Conservation (phyloP, 495 filamentous ascomycete genomes). For the Ramalina intermedia region DNA sequence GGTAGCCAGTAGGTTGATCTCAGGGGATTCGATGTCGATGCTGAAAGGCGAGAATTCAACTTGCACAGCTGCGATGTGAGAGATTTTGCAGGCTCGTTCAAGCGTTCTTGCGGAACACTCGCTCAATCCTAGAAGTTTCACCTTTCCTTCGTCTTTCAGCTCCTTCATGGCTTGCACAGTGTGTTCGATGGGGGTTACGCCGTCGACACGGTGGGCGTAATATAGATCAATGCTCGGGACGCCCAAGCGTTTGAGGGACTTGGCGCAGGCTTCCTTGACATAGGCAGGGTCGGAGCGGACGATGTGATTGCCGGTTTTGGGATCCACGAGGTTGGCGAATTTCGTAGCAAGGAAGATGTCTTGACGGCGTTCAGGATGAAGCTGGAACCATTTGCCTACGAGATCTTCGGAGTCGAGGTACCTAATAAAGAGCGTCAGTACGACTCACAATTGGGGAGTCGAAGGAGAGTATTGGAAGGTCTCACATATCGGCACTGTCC, state of each 20-base stretch:
- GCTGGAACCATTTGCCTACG: constrained; percentile 30
- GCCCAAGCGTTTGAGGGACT: constrained; percentile 28
- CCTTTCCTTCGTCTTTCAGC: constrained; percentile 36
- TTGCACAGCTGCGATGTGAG: constrained; percentile 41
- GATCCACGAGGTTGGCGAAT: constrained; percentile 26
- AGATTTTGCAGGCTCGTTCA: constrained; percentile 40
- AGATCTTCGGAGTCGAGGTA: constrained; percentile 23
- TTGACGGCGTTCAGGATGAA: constrained; percentile 31
- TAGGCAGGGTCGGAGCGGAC: constrained; percentile 30
- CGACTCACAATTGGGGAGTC: not conserved
- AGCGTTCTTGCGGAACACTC: constrained; percentile 44
- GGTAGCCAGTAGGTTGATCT: constrained; percentile 35
- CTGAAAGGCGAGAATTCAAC: constrained; percentile 34
- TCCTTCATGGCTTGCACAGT: constrained; percentile 34
- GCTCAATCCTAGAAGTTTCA: constrained; percentile 35
- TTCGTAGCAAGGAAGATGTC: constrained; percentile 44
- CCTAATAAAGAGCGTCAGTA: constrained; percentile 1
- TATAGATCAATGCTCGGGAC: constrained; percentile 25
- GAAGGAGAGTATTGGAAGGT: not conserved
- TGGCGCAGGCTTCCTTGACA: constrained; percentile 28
- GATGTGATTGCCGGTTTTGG: constrained; percentile 7
- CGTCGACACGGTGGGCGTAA: constrained; percentile 25
- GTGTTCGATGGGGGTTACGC: constrained; percentile 32
- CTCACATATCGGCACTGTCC: constrained; percentile 43
- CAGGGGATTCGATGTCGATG: constrained; percentile 38